phyloP scores from a whole-genome alignment of 257 asterid species.

The Perilla frutescens region DNA sequence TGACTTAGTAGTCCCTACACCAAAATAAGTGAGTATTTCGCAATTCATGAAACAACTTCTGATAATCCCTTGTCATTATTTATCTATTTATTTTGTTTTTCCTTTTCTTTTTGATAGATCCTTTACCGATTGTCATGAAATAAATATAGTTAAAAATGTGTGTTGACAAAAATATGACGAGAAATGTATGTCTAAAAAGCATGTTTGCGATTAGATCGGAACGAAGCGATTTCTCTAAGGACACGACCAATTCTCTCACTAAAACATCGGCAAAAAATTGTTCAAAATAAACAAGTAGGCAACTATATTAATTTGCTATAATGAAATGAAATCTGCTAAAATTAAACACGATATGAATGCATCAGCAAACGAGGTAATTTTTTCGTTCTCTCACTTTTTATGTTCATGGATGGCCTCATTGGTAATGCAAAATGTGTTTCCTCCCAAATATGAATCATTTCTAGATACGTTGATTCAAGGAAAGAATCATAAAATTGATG shows the following conservation, averaged over 20 bases:
- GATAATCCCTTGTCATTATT: too few species aligned
- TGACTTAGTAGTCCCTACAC: neutral
- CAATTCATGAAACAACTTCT: too few species aligned
- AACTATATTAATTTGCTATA: neutral
- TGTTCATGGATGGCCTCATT: too few species aligned
- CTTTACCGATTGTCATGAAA: too few species aligned
- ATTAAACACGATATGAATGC: constrained; percentile 43
- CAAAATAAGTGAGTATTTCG: neutral
- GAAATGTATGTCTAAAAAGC: neutral
- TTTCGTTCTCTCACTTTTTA: neutral
- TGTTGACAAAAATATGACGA: too few species aligned
- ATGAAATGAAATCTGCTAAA: constrained; percentile 8
- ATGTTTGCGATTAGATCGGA: constrained; percentile 31
- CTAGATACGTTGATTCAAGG: neutral
- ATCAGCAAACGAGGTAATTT: constrained; percentile 46
- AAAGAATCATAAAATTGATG: neutral
- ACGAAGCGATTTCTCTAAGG: constrained; percentile 10
- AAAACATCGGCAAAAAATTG: constrained; percentile 19
- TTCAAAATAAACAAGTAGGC: constrained; percentile 24
- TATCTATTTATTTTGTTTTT: too few species aligned
- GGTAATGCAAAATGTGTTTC: too few species aligned
- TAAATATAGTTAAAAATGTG: too few species aligned
- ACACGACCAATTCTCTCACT: constrained; percentile 34
- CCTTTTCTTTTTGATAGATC: too few species aligned
- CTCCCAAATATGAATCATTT: too few species aligned